These are phyloP conservation scores for Teunomyces gatunensis DNA, from an alignment of 805 yeast genomes.

Conservation along the genomic window DNA sequence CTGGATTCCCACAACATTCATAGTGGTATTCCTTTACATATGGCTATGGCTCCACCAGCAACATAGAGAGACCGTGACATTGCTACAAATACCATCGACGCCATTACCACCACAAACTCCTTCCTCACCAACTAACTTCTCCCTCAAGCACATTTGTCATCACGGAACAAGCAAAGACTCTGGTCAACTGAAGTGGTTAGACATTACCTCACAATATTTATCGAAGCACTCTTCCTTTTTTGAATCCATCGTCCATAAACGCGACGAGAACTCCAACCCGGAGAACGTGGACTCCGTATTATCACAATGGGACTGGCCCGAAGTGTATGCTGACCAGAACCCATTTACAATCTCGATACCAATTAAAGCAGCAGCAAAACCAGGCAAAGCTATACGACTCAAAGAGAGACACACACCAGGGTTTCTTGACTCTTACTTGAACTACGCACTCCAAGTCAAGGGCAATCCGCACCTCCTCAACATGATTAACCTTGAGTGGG, in stretches of 20 bases:
- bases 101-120: background rate
- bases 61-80: no score
- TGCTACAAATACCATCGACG: background rate
- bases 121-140: slow-evolving; percentile 12
- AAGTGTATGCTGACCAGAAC: slow-evolving; percentile 25
- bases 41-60: background rate
- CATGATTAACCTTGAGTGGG: slow-evolving; percentile 61
- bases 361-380: slow-evolving; percentile 16
- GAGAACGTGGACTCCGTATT: slow-evolving; percentile 9
- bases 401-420: slow-evolving; percentile 50
- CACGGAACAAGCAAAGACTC: slow-evolving; percentile 49
- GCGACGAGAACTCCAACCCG: slow-evolving; percentile 4
- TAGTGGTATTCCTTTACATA: background rate
- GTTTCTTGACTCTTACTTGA: slow-evolving; percentile 62
- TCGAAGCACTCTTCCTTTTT: slow-evolving; percentile 10
- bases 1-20: background rate
- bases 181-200: slow-evolving; percentile 40
- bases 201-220: slow-evolving; percentile 44
- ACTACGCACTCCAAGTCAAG: slow-evolving; percentile 47
- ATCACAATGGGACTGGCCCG: slow-evolving; percentile 36
- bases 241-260: slow-evolving; percentile 1
- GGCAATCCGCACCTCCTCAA: slow-evolving; percentile 36
- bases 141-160: slow-evolving; percentile 58
- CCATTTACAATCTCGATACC: slow-evolving; percentile 41
- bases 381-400: slow-evolving; percentile 24